These are phyloP conservation scores for Pyricularia sp. DNA, from an alignment of 2,329 filamentous ascomycete genomes.

Conservation along the genomic window DNA sequence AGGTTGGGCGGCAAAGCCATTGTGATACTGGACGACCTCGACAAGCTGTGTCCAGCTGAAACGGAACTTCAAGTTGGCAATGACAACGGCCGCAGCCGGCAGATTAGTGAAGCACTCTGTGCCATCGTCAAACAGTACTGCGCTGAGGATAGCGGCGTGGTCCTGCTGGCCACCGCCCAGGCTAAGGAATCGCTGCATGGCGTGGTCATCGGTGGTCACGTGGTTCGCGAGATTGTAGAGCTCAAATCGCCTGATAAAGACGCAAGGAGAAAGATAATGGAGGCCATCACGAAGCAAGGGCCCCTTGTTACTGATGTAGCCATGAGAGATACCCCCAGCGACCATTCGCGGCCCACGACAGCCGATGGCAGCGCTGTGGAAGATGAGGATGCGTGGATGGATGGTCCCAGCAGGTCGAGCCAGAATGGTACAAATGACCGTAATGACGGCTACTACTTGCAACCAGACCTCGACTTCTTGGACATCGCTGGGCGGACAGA, in stretches of 20 bases:
- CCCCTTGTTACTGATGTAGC: conserved; percentile 20
- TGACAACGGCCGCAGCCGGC: conserved; percentile 85
- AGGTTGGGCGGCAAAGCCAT: conserved; percentile 74
- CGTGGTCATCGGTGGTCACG: conserved; percentile 80
- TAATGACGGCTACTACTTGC: conserved; percentile 59
- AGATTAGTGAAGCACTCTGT: conserved; percentile 83
- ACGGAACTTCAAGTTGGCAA: conserved; percentile 90
- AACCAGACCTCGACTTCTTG: conserved; percentile 74
- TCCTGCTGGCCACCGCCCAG: conserved; percentile 83
- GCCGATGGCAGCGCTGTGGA: conserved; percentile 39
- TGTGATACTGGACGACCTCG: conserved; percentile 85
- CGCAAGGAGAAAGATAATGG: conserved; percentile 71
- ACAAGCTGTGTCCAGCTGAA: conserved; percentile 86
- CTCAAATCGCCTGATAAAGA: conserved; percentile 92
- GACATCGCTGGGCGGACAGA: conserved; percentile 91
- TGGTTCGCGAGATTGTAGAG: conserved; percentile 83
- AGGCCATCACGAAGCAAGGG: conserved; percentile 59
- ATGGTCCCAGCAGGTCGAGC: conserved; percentile 50
- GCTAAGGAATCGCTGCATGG: conserved; percentile 89
- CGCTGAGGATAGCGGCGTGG: conserved; percentile 67
- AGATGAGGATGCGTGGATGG: conserved; percentile 63
- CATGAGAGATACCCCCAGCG: conserved; percentile 24
- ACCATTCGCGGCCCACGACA: conserved; percentile 42
- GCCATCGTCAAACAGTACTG: conserved; percentile 80
- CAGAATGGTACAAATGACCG: conserved; percentile 11